Base-by-base conservation (phyloP, 768 basidiomycete genomes). In the Termitomyces sp. region DNA sequence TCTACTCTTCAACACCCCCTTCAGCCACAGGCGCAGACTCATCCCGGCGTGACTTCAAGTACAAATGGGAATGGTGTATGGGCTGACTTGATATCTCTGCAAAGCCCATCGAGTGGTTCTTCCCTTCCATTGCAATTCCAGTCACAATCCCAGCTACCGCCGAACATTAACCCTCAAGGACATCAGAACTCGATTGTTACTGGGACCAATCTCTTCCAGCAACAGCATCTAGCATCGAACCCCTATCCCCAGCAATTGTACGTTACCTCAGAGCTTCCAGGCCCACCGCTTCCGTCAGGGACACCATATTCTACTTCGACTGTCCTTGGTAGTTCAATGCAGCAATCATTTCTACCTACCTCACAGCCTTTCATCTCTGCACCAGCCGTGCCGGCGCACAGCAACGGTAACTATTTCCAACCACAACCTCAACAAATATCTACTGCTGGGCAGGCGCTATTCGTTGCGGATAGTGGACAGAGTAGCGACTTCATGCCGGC, bases 81-180 rank as follows among this genome's bases (percentile, higher is more conserved):
- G 85, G 75, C 79, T 38, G 85, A 87, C 66, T 72, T 87, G 14
- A 67, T 81, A 60, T 78, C 79, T 46, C 71, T 82, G 32, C 81
- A 81, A 59, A 67, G 57, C 16, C 72, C 77, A n/a, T 67, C 70
- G 13, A 70, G 74, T n/a, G 78, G 71, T 16, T 78, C 84, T 14
- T 81, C 85, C 13, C 74, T 86, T 12, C 85, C 82, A 9, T 71
- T 83, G 9, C 82, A 83, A 63, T 77, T 76, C 46, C 76, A 73
- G 58, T 30, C 70, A 28, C 57, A 57, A 18, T 43, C 59, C 9
- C 57, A 58, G 18, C 28, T 50, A 13, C 30, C 50, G 14, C 47
- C 40, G 52, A 47, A 20, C n/a, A n/a, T 10, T 2, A 43, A 58
- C 38, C 47, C 62, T 26, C 64, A 59, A 30, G 57, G 57, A 44